These are phyloP conservation scores for Cyclostephanos invisitatus DNA, from an alignment of 108 stramenopile species.

Conservation along the genomic window DNA sequence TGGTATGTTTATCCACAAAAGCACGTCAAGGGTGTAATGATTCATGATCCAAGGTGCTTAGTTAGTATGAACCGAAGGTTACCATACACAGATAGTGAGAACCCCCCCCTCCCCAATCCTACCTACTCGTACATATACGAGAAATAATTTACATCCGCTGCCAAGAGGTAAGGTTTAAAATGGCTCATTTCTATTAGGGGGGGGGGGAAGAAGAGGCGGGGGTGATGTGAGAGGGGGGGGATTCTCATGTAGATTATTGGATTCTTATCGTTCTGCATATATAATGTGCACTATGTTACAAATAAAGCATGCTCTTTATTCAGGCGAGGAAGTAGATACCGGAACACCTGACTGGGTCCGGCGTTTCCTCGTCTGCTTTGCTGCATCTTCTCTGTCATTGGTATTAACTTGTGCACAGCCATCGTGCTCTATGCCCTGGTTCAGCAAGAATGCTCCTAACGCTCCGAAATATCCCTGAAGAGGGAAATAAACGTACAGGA, in stretches of 20 bases:
- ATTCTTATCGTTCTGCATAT: background rate
- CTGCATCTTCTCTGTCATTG: slow-evolving; percentile 4
- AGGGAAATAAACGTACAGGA: background rate
- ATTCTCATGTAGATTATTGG: background rate
- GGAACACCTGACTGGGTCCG: slow-evolving; percentile 35
- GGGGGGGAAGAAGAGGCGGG: background rate
- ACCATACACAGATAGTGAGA: background rate
- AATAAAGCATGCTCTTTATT: background rate
- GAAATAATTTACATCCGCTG: background rate
- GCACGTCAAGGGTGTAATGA: background rate
- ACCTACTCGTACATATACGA: background rate
- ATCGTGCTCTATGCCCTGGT: slow-evolving; percentile 61
- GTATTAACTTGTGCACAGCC: slow-evolving; percentile 3
- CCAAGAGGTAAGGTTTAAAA: background rate
- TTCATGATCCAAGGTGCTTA: background rate
- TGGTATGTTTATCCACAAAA: background rate
- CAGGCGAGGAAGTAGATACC: slow-evolving; percentile 7
- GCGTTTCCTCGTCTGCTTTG: slow-evolving; percentile 24
- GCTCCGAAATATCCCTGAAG: slow-evolving; percentile 88
- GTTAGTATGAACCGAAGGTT: background rate
- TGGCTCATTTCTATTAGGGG: background rate
- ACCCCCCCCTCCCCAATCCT: slow-evolving; percentile 1
- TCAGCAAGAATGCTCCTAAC: slow-evolving; percentile 86
- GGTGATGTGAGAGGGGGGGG: background rate
- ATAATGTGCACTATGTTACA: background rate